Evolutionary conservation across 2,329 filamentous ascomycete species (phyloP).

Genomic region (Ophiocordyceps camponoti-floridani): DNA sequence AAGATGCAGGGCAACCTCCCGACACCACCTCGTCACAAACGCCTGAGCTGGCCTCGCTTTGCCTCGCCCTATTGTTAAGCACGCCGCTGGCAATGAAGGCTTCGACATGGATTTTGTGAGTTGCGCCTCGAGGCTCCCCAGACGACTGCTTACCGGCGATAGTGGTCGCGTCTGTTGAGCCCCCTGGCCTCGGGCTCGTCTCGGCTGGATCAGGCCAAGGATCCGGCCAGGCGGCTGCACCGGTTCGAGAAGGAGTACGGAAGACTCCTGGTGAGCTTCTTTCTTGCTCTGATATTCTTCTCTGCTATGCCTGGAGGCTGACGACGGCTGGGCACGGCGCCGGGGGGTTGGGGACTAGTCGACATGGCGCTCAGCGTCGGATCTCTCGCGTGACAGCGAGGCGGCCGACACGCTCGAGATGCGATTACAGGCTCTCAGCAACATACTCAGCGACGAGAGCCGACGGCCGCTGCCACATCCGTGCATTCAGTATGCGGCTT

Average conservation of each 20-base stretch:
- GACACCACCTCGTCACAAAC: too few relatives aligned
- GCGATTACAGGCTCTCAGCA: constrained; percentile 44
- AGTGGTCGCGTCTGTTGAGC: constrained; percentile 54
- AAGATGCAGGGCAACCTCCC: too few relatives aligned
- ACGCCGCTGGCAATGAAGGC: constrained; percentile 22
- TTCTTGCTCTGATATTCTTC: background rate
- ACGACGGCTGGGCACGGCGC: background rate
- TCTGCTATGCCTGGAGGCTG: background rate
- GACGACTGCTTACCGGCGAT: background rate
- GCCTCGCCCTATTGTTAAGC: background rate
- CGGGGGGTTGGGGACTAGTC: constrained; percentile 13
- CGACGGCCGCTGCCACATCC: constrained; percentile 77
- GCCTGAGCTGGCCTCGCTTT: too few relatives aligned
- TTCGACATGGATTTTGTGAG: constrained; percentile 8
- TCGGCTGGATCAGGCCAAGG: constrained; percentile 41
- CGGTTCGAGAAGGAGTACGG: constrained; percentile 51
- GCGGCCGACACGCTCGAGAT: constrained; percentile 45
- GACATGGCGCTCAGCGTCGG: constrained; percentile 43
- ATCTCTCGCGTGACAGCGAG: constrained; percentile 40
- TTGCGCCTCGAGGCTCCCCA: background rate
- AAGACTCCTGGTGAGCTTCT: constrained; percentile 34
- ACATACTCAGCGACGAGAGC: constrained; percentile 74
- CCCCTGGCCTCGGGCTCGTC: constrained; percentile 37
- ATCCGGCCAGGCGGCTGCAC: constrained; percentile 44
- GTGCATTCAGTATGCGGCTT: constrained; percentile 73